phyloP scores from a whole-genome alignment of 495 filamentous ascomycete species.

The Clohesyomyces aquaticus region DNA sequence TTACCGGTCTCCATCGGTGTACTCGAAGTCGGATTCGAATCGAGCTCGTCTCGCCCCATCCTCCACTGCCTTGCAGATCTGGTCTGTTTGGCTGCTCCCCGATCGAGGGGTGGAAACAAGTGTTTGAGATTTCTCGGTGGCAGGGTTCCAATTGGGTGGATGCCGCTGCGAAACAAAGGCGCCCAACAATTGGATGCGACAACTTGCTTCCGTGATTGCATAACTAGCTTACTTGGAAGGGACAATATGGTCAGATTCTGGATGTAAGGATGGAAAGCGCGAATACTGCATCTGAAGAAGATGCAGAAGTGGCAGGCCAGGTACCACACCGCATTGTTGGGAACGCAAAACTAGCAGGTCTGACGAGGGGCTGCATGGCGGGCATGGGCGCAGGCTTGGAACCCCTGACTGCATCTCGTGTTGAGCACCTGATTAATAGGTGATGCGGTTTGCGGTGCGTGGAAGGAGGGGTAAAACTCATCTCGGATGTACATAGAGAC shows the following conservation, averaged over 20 bases:
- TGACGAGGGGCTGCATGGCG: neutral
- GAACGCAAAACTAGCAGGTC: neutral
- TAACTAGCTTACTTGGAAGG: no score
- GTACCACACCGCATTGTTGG: neutral
- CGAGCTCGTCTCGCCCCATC: slow-evolving; percentile 17
- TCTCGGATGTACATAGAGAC: no score
- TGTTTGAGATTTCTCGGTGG: slow-evolving; percentile 2
- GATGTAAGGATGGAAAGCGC: slow-evolving; percentile 25
- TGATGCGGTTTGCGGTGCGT: neutral
- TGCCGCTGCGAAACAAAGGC: neutral
- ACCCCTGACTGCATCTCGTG: slow-evolving; percentile 27
- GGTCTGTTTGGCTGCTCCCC: neutral
- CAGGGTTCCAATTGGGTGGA: slow-evolving; percentile 2
- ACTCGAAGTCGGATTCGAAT: no score
- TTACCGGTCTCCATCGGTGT: no score
- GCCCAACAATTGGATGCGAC: slow-evolving; percentile 14
- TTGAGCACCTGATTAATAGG: slow-evolving; percentile 26
- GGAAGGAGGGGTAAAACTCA: neutral
- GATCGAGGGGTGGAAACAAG: neutral
- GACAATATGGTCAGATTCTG: neutral
- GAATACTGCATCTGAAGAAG: slow-evolving; percentile 23
- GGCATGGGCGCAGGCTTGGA: neutral
- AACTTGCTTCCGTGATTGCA: neutral
- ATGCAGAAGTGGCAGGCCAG: slow-evolving; percentile 5
- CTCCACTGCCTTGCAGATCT: slow-evolving; percentile 32